Percentiles rank a stretch among this genome's conserved stretches.
phyloP scores from a whole-genome alignment of 139 green algal genomes.

The Micractinium sp. region DNA sequence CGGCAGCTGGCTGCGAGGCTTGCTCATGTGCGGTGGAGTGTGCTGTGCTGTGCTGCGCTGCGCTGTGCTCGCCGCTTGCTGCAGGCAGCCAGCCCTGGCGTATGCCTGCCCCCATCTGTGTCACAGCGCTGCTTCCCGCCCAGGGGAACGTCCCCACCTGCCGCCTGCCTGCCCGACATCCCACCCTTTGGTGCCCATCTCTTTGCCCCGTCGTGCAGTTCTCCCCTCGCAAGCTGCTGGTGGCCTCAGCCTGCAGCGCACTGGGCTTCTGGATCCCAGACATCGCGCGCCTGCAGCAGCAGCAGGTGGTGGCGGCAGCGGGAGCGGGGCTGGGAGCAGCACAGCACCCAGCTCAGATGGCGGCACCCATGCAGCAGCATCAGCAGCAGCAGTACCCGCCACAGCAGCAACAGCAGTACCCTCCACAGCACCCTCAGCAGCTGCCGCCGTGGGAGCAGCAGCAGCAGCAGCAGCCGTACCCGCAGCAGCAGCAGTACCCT shows the following conservation, averaged over 20 bases:
- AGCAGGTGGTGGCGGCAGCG: neutral
- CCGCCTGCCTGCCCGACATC: neutral
- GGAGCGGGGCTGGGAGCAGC: too few relatives aligned
- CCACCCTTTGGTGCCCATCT: too few relatives aligned
- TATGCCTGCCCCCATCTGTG: neutral
- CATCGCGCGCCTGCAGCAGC: constrained; percentile 29
- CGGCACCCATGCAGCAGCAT: constrained; percentile 10
- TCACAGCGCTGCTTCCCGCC: neutral
- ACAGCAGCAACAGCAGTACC: neutral
- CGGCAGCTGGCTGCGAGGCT: neutral
- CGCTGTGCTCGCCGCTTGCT: neutral
- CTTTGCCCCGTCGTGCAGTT: constrained; percentile 45
- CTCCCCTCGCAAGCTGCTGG: constrained; percentile 75
- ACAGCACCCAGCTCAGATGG: constrained; percentile 8
- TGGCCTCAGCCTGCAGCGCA: constrained; percentile 77
- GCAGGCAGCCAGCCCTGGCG: neutral
- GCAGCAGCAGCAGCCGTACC: constrained; percentile 2
- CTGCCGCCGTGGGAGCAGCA: constrained; percentile 32
- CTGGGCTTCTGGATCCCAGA: constrained; percentile 86
- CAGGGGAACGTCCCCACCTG: neutral
- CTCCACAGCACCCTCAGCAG: neutral
- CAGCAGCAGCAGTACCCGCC: neutral
- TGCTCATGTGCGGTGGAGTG: too few relatives aligned
- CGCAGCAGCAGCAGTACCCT: neutral
- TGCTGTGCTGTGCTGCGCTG: neutral